Evolutionary conservation across 2,329 filamentous ascomycete genomes (phyloP), one percentile per base, ranked within the genome.

Genomic region (Diplodia mutila): DNA sequence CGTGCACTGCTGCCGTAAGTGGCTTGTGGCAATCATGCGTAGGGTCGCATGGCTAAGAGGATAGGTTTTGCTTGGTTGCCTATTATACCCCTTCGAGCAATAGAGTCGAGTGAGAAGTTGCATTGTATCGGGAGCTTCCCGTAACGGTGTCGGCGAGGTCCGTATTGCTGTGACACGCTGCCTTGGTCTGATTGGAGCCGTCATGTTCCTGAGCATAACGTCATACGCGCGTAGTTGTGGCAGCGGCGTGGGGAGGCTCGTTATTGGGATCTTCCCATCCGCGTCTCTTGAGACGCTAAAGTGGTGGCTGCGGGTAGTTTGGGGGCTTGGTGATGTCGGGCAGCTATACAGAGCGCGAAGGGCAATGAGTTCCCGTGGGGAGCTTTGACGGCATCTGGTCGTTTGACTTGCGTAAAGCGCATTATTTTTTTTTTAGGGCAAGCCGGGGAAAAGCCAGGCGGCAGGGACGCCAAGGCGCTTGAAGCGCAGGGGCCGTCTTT

Each of bases 231-330:
- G 54, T 59, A 46, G 1, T 37, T 37, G 34, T 34, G 54, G 37
- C 54, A 23, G 52, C 37, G 29, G 25, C 29, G 32, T n/a, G n/a
- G 16, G 59, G 46, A 34, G 59, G 27, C 16, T 55, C 27, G 46
- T 51, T 63, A 63, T 63, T 63, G 59, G 59, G 59, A 63, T 63
- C 59, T 51, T 61, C 57, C 39, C 59, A 48, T 51, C 27, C 23
- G 46, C 42, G 59, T 27, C 59, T 63, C 39, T n/a, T 37, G 29
- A 18, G 12, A 51, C 49, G 37, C 46, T 42, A 32, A 46, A 32
- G 48, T 49, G n/a, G n/a, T n/a, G 27, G 46, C 32, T 21, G n/a
- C 59, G 59, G 59, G 59, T 48, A 63, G 59, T 25, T 51, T 12
- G 34, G 42, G 46, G 46, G 49, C 57, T 8, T 21, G 42, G 11